Evolutionary conservation across 208 protist species (phyloP).

Genomic region (Naegleria gruberi): DNA sequence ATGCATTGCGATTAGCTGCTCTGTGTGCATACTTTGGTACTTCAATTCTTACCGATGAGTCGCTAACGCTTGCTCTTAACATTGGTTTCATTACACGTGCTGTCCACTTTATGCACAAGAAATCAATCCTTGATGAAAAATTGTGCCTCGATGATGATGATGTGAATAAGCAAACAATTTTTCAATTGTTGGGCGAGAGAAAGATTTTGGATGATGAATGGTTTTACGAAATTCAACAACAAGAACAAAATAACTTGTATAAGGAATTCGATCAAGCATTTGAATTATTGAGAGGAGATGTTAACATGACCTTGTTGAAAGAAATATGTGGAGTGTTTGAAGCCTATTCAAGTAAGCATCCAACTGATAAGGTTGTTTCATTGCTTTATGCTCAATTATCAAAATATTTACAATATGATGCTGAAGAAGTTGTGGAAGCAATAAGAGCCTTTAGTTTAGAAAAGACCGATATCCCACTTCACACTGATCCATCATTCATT

Average conservation of each 20-base stretch:
- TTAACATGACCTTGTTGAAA: background rate
- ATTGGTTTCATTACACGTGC: background rate
- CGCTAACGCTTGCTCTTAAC: background rate
- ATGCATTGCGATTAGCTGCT: background rate
- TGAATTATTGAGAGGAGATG: background rate
- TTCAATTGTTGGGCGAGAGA: background rate
- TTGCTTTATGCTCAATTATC: background rate
- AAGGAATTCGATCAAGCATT: background rate
- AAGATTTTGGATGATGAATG: background rate
- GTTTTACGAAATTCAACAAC: background rate
- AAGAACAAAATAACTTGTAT: background rate
- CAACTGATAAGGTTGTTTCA: background rate
- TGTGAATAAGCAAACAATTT: background rate
- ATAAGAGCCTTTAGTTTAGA: no score
- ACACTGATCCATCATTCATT: no score
- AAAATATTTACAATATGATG: no score
- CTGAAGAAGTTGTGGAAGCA: no score
- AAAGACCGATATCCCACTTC: no score
- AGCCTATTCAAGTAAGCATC: background rate
- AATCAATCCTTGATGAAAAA: background rate
- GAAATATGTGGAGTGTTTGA: background rate
- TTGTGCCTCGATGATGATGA: background rate
- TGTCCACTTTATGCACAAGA: background rate
- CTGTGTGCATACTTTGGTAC: background rate
- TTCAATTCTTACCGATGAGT: background rate